Conservation (phyloP, 108 stramenopile species). For the Epithemia pelagica region DNA sequence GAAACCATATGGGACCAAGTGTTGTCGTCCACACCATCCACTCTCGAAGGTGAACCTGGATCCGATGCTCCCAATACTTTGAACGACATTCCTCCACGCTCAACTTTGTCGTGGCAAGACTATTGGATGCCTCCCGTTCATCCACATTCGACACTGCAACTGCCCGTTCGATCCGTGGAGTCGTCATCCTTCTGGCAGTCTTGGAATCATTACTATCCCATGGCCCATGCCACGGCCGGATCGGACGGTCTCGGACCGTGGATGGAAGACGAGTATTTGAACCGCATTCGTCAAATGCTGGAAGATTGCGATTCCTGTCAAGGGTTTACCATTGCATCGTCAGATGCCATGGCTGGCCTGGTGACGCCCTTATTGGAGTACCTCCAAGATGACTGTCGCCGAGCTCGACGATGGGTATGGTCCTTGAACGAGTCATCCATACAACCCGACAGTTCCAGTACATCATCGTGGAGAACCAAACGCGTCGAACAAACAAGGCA, state of each 20-base stretch:
- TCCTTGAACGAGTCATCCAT: slow-evolving; percentile 11
- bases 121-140: slow-evolving; percentile 66
- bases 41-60: too few species aligned
- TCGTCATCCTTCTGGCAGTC: slow-evolving; percentile 20
- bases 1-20: slow-evolving; percentile 3
- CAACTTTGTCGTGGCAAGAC: slow-evolving; percentile 46
- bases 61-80: too few species aligned
- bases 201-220: slow-evolving; percentile 23
- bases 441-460: neutral
- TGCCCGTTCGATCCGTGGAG: slow-evolving; percentile 33
- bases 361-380: slow-evolving; percentile 59
- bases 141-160: slow-evolving; percentile 25
- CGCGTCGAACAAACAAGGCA: slow-evolving; percentile 43
- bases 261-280: slow-evolving; percentile 40
- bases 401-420: slow-evolving; percentile 45
- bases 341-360: slow-evolving; percentile 56
- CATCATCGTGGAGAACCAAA: slow-evolving; percentile 19
- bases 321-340: slow-evolving; percentile 48
- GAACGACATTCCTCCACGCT: too few species aligned
- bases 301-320: slow-evolving; percentile 60
- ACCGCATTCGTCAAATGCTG: slow-evolving; percentile 49
- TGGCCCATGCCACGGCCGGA: slow-evolving; percentile 3
- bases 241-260: slow-evolving; percentile 6
- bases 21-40: too few species aligned
- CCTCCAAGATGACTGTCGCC: slow-evolving; percentile 59